Base-by-base conservation (phyloP, 768 basidiomycete genomes). In the Mycena vitilis region DNA sequence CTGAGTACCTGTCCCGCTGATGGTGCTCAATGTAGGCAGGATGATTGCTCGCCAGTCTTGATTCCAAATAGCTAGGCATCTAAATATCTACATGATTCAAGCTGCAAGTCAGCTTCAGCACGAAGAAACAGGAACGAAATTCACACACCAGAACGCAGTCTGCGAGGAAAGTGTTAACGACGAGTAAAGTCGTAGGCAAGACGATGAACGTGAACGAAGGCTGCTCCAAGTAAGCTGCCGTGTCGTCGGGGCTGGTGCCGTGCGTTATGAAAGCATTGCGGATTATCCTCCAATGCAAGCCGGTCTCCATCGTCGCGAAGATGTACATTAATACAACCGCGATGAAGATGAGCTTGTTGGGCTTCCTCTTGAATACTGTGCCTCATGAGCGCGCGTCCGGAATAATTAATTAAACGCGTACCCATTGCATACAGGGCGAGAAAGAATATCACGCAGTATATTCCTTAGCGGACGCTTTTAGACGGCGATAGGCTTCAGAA, bases 71-170 rank as follows among this genome's bases (percentile, higher is more conserved):
- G 77, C 69, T 47, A 60, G 77, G 60, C 78, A 80, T 30, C 80
- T 77, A 61, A 79, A 75, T 51, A 83, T 75, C 82, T 83, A 40
- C 2, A 49, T 47, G n/a, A 18, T n/a, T n/a, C n/a, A n/a, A n/a
- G n/a, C n/a, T n/a, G n/a, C n/a, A 23, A 15, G 38, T 42, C 15
- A 48, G 20, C 40, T 40, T 2, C 5, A 30, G 8, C 11, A 30
- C 25, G 5, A 18, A 36, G 36, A 22, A 25, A n/a, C 7, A 9
- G 7, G 40, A 40, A 9, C 10, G 40, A 22, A 40, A 25, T 4
- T 10, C 9, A 23, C 56, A 18, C 49, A 69, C 68, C 2, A 70
- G 60, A 45, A 70, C 63, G 48, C 63, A 70, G 48, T 70, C 68
- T 20, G 68, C 68, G 25, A 70, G 63, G 63, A 70, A 55, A 2